Evolutionary conservation across 1,139 yeast genomes (phyloP).

Genomic region (Yamadazyma blattariae): DNA sequence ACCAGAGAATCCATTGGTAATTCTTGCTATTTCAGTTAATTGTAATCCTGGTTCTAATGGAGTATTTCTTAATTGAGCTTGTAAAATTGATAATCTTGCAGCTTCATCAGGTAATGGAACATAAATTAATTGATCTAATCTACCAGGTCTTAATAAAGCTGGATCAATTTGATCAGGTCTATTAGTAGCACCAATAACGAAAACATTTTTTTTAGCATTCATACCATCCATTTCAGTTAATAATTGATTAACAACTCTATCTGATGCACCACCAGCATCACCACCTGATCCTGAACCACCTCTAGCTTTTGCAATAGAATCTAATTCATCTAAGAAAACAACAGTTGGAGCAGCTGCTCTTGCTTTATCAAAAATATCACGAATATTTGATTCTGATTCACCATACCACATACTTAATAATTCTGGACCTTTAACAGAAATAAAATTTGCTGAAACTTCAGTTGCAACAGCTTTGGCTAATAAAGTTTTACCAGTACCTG

Average conservation of each 20-base stretch:
- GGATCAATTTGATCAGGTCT: conserved; percentile 99
- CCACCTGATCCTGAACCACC: conserved; percentile 60
- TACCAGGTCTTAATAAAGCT: conserved; percentile 97
- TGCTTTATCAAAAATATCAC: conserved; percentile 97
- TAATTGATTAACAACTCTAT: conserved; percentile 96
- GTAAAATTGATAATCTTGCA: conserved; percentile 88
- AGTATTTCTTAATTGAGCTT: conserved; percentile 96
- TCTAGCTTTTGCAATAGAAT: conserved; percentile 96
- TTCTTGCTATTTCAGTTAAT: conserved; percentile 82
- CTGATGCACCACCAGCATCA: conserved; percentile 98
- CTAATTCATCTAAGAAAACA: conserved; percentile 95
- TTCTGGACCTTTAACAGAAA: conserved; percentile 97
- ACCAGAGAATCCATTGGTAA: conserved; percentile 97
- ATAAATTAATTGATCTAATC: conserved; percentile 96
- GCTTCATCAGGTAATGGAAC: conserved; percentile 97
- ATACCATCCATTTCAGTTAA: conserved; percentile 99
- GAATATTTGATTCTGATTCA: conserved; percentile 94
- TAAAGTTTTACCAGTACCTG: conserved; percentile 98
- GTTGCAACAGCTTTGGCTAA: conserved; percentile 98
- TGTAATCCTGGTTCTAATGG: conserved; percentile 98
- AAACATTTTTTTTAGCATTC: conserved; percentile 98
- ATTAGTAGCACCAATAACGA: conserved; percentile 98
- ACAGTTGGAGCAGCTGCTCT: conserved; percentile 99
- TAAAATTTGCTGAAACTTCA: conserved; percentile 94
- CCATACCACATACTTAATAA: conserved; percentile 98